Evolutionary conservation across 2,329 filamentous ascomycete genomes (phyloP).

Genomic region (Beauveria brongniartii): DNA sequence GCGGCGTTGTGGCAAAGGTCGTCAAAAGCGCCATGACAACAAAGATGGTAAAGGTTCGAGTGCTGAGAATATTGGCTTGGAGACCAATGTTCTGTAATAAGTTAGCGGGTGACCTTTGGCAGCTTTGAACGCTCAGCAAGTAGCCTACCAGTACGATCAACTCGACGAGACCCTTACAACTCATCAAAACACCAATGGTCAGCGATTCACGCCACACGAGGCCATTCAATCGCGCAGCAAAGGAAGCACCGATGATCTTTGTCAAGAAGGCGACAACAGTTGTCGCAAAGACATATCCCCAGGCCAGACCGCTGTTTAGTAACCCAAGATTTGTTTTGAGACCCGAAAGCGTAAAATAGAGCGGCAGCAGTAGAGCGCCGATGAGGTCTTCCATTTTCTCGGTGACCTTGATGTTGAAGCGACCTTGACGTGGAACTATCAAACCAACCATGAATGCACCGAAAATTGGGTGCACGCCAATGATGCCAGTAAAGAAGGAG

Average conservation of each 20-base stretch:
- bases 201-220: conserved; percentile 87
- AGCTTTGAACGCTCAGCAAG: neutral
- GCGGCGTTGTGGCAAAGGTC: conserved; percentile 73
- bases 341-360: conserved; percentile 91
- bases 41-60: conserved; percentile 83
- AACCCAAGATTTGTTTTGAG: conserved; percentile 82
- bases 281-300: conserved; percentile 83
- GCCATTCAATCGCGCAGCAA: conserved; percentile 68
- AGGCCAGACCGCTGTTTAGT: conserved; percentile 71
- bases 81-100: conserved; percentile 58
- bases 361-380: conserved; percentile 71
- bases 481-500: conserved; percentile 80
- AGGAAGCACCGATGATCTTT: conserved; percentile 74
- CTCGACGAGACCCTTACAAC: conserved; percentile 91
- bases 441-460: conserved; percentile 84
- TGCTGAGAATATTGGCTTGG: conserved; percentile 72
- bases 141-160: conserved; percentile 76
- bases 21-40: conserved; percentile 89
- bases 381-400: conserved; percentile 94
- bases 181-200: conserved; percentile 86
- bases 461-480: conserved; percentile 91
- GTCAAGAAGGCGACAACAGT: conserved; percentile 73
- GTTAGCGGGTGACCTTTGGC: neutral
- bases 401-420: conserved; percentile 83
- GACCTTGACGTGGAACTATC: conserved; percentile 82